Evolutionary conservation across 495 filamentous ascomycete genomes (phyloP), one percentile per base, ranked within the genome.

Genomic region (Daldinia decipiens): DNA sequence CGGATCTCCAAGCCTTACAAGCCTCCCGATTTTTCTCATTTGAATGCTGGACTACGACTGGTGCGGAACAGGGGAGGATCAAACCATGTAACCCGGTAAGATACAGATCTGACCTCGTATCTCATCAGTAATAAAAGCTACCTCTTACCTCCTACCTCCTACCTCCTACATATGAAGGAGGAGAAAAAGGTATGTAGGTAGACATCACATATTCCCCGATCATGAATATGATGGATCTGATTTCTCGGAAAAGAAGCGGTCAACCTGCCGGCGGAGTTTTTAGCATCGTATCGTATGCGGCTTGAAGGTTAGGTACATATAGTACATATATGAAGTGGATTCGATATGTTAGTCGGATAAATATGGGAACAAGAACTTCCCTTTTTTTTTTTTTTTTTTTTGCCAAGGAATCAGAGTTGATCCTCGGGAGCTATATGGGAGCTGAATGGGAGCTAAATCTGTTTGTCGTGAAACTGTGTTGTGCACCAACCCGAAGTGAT

Each of bases 21-120:
- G 64, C 69, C 70, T 73, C 70, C 65, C 70, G 65, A 29, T 61
- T 73, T 72, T 68, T 59, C 29, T 65, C 61, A 65, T 73, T 68
- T 73, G 70, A 65, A 66, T 61, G 64, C 64, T 39, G 56, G 40
- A 32, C 50, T 61, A 19, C 54, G 40, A 60, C 64, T 67, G 55
- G 65, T 43, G 43, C 60, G 70, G 65, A 36, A 68, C 36, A 58
- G 38, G 63, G 53, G 50, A 63, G 39, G n/a, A 73, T 26, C 26
- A 65, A 55, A 38, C 51, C 56, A 43, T 40, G 38, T 43, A 59
- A 72, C 65, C 65, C 29, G 59, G 65, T 55, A 65, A 59, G 65
- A 45, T 26, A 65, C 57, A 68, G 52, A 68, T 65, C 43, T 63
- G n/a, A 51, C 64, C 61, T 73, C 65, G 57, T 72, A 68, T 64